A percentile compares a stretch with the other conserved stretches of the same genome.
These are phyloP conservation scores for Fraxinus greggii DNA, from an alignment of 305 asterid species.

Conservation along the genomic window DNA sequence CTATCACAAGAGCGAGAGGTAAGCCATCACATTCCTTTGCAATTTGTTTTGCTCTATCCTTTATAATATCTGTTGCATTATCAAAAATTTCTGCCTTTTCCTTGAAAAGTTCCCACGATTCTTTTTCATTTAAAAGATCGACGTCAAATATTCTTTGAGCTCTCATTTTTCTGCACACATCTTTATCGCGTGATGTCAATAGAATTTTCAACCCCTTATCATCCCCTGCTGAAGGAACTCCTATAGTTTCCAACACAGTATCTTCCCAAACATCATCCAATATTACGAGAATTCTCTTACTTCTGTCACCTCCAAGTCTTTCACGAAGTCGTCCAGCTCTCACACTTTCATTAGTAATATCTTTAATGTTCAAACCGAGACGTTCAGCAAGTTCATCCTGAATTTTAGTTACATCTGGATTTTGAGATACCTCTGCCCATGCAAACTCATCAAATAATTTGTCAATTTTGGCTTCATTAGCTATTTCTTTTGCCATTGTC, in stretches of 20 bases:
- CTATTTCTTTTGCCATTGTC: neutral
- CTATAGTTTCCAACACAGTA: slow-evolving; percentile 14
- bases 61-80: neutral
- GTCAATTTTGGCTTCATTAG: neutral
- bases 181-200: slow-evolving; percentile 15
- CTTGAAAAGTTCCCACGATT: slow-evolving; percentile 33
- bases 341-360: too few relatives aligned
- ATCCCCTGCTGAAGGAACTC: slow-evolving; percentile 13
- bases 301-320: neutral
- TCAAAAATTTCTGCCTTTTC: neutral
- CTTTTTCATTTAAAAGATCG: slow-evolving; percentile 6
- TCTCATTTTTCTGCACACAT: slow-evolving; percentile 11
- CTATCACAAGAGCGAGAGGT: slow-evolving; percentile 26
- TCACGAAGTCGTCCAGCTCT: slow-evolving; percentile 14
- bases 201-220: slow-evolving; percentile 15
- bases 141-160: neutral
- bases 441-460: neutral
- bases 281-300: slow-evolving; percentile 19
- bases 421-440: neutral
- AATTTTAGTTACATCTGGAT: neutral
- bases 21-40: slow-evolving; percentile 27
- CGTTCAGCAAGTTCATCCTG: slow-evolving; percentile 25
- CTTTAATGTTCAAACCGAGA: slow-evolving; percentile 19
- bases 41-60: slow-evolving; percentile 17
- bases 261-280: slow-evolving; percentile 40